phyloP scores from a whole-genome alignment of 345 rosid species.

The Acer campestre region DNA sequence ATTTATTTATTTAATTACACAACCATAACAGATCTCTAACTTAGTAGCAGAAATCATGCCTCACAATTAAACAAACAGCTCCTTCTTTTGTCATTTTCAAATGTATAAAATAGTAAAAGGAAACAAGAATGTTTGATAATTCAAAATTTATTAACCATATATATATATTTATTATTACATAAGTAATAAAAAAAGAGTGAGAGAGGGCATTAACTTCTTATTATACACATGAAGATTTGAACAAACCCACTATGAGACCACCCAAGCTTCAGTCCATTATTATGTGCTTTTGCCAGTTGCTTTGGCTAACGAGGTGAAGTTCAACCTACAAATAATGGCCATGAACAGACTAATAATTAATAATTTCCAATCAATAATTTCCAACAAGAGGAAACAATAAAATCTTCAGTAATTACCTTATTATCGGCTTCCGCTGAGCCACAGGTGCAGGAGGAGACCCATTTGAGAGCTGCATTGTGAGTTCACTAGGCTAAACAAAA shows the following conservation, averaged over 20 bases:
- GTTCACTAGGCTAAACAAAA: slow-evolving; percentile 57
- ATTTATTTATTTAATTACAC: no score
- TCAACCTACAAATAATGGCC: slow-evolving; percentile 53
- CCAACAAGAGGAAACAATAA: background rate
- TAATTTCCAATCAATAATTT: background rate
- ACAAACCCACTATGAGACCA: background rate
- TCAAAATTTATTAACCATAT: slow-evolving; percentile 4
- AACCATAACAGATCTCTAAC: no score
- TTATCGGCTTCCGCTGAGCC: slow-evolving; percentile 66
- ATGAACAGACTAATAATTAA: no score
- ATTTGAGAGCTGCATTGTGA: slow-evolving; percentile 31
- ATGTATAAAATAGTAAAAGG: no score
- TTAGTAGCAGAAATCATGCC: no score
- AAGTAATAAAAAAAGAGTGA: background rate
- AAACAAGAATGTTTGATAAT: no score
- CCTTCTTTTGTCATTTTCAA: no score
- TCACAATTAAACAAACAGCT: no score
- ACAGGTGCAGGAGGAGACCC: slow-evolving; percentile 42
- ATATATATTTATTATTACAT: background rate
- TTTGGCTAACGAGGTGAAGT: slow-evolving; percentile 76
- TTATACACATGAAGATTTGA: slow-evolving; percentile 5
- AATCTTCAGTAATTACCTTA: slow-evolving; percentile 49
- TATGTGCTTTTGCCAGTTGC: slow-evolving; percentile 42
- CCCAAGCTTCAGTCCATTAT: slow-evolving; percentile 2
- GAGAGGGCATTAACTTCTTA: background rate